A percentile compares a stretch with the other conserved stretches of the same genome.
These are phyloP conservation scores for Cladosporium sphaerospermum DNA, from an alignment of 2,329 filamentous ascomycete species.

Conservation along the genomic window DNA sequence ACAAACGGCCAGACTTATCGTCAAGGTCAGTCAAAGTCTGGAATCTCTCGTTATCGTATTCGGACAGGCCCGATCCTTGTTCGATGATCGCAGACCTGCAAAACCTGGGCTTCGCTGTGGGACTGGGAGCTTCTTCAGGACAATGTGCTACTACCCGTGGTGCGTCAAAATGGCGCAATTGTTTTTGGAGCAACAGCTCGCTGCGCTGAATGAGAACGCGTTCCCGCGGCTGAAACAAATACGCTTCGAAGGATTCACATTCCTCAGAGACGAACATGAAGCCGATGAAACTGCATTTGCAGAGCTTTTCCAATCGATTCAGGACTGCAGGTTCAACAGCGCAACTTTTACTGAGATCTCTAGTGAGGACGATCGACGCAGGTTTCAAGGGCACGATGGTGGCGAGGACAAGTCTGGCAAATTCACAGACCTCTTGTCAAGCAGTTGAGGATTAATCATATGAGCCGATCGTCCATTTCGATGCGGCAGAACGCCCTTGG, in stretches of 20 bases:
- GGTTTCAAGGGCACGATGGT: neutral
- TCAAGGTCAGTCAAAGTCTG: conserved; percentile 34
- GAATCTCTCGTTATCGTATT: conserved; percentile 94
- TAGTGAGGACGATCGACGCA: neutral
- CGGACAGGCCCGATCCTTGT: conserved; percentile 53
- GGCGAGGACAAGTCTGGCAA: neutral
- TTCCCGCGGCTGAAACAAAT: conserved; percentile 5
- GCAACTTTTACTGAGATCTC: neutral
- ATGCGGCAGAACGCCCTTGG: too few relatives aligned
- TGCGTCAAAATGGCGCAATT: conserved; percentile 6
- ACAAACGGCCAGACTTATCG: conserved; percentile 2
- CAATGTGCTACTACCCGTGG: neutral
- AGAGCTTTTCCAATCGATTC: neutral
- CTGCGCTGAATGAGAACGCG: neutral
- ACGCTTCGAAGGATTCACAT: conserved; percentile 9
- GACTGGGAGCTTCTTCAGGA: neutral
- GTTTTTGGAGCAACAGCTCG: conserved; percentile 6
- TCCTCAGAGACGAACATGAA: neutral
- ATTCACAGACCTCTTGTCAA: neutral
- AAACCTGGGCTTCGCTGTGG: neutral
- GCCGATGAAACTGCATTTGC: neutral
- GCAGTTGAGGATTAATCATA: neutral
- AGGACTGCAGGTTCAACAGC: neutral
- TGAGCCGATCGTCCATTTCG: too few relatives aligned
- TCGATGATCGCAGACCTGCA: neutral